A percentile compares a stretch with the other conserved stretches of the same genome.
Conservation (phyloP, 441 rosid species). For the Euphorbia celastroides region DNA sequence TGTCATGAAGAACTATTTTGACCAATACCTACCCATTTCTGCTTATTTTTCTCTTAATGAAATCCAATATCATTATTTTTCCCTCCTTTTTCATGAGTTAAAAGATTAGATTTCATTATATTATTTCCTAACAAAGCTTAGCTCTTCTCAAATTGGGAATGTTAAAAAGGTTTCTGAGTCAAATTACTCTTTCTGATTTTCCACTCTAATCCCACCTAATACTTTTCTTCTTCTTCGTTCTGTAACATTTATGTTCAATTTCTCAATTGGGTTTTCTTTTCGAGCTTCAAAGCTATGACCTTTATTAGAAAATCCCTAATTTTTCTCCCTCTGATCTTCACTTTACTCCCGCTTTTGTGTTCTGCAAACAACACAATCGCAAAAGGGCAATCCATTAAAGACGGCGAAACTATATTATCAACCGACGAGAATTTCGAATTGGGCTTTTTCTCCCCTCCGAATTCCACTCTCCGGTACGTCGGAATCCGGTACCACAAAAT, state of each 20-base stretch:
- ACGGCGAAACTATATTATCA: conserved; percentile 49
- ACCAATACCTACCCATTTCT: too few relatives aligned
- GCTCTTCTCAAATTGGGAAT: neutral
- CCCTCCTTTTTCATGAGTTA: neutral
- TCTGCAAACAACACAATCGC: conserved; percentile 33
- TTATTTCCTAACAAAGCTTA: neutral
- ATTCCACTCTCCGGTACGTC: conserved; percentile 16
- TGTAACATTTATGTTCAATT: neutral
- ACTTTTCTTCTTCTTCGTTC: neutral
- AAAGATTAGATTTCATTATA: too few relatives aligned
- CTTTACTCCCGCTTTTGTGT: neutral
- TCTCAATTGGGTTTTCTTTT: neutral
- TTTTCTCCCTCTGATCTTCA: neutral
- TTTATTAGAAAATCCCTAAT: neutral
- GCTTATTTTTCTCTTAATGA: too few relatives aligned
- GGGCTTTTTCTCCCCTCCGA: conserved; percentile 24
- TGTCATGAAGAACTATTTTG: too few relatives aligned
- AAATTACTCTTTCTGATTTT: neutral
- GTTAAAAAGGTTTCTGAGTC: neutral
- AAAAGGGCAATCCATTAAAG: conserved; percentile 36
- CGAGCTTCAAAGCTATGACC: neutral
- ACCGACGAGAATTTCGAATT: conserved; percentile 23
- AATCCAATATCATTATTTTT: too few relatives aligned
- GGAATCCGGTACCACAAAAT: conserved; percentile 23
- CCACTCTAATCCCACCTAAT: neutral